Base-by-base conservation (phyloP, 2,329 filamentous ascomycete genomes). In the Shiraia bambusicola region DNA sequence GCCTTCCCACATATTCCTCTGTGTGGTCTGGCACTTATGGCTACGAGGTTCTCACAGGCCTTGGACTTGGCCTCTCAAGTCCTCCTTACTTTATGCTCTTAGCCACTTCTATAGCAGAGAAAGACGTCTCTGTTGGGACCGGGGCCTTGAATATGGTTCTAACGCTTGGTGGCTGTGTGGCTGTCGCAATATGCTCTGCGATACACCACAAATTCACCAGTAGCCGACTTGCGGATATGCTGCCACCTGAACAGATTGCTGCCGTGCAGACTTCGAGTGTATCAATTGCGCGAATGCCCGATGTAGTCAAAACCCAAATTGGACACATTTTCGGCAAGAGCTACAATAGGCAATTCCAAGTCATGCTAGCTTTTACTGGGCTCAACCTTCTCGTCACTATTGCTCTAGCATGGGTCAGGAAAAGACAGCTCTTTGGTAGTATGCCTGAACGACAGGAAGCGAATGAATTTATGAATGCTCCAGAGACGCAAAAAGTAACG, bases 61-160 rank as follows among this genome's bases (percentile, higher is more conserved):
- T 63, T 6, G 60, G 56, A 2, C 27, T 65, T 5, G 63, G 61
- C 8, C 37, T 60, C 9, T 47, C 54, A 9, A 61, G 45, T 29
- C 56, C 63, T 12, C 50, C 60, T 1, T 63, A 56, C 35, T 66
- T 52, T 47, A 53, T 61, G 37, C 49, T 65, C 0, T 37, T 65
- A 7, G 44, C 49, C 13, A 59, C 51, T 2, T 47, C 50, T 8
- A 39, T 62, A 12, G 49, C 47, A 9, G 52, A 58, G 22, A 58
- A 54, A 19, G 59, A 65, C 28, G 47, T 57, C 2, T 45, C 63
- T 6, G 53, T 61, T 7, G 62, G 50, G 8, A 65, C 61, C 2
- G 61, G 63, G 5, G 51, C 56, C 4, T 28, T 67, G 17, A 66
- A 65, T 37, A 65, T 63, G 61, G 37, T 62, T 34, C 57, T 61